phyloP scores from a whole-genome alignment of 2,329 filamentous ascomycete species.

The Aspergillus bombycis region DNA sequence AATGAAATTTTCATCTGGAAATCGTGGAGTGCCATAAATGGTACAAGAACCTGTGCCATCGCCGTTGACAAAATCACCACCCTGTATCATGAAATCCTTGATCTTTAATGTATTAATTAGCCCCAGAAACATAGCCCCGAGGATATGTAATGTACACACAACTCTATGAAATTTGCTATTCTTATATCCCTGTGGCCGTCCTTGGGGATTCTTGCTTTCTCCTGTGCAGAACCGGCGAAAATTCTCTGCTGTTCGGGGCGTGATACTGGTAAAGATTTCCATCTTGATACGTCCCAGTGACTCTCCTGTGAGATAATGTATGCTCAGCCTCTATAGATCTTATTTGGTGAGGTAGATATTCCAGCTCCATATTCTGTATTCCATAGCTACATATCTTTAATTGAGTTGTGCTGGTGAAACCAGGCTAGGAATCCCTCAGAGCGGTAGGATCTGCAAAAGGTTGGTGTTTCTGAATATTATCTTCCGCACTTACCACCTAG shows the following conservation, averaged over 20 bases:
- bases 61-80: constrained; percentile 91
- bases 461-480: not conserved
- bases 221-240: constrained; percentile 97
- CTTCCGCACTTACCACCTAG: constrained; percentile 45
- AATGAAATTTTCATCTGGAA: constrained; percentile 87
- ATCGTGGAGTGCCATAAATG: constrained; percentile 84
- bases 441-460: not conserved
- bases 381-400: not conserved
- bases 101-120: constrained; percentile 60
- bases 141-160: constrained; percentile 55
- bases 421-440: not conserved
- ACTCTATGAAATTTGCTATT: constrained; percentile 92
- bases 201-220: constrained; percentile 77
- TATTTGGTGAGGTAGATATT: not conserved
- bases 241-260: constrained; percentile 90
- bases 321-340: constrained; percentile 5
- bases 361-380: not conserved
- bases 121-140: not conserved
- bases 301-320: constrained; percentile 64
- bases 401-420: not conserved
- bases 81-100: constrained; percentile 96
- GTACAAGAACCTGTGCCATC: constrained; percentile 86
- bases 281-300: constrained; percentile 85
- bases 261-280: constrained; percentile 83
- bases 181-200: constrained; percentile 89